Evolutionary conservation across 176 grass and related monocot species (phyloP).

Genomic region (Poa annua): DNA sequence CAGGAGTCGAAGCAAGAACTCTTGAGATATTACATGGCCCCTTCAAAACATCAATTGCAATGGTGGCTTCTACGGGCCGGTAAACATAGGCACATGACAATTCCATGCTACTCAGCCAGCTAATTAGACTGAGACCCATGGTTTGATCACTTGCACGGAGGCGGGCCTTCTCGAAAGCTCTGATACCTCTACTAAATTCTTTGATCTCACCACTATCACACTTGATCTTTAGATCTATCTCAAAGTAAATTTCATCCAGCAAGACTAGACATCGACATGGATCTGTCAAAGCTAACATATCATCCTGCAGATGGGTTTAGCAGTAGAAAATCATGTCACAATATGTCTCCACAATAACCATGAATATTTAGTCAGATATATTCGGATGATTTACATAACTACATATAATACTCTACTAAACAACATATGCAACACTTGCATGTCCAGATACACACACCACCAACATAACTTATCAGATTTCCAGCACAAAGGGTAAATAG

Average conservation of each 20-base stretch:
- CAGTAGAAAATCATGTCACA: background rate
- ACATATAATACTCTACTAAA: background rate
- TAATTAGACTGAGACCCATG: background rate
- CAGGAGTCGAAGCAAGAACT: background rate
- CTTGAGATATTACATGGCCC: background rate
- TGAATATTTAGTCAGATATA: background rate
- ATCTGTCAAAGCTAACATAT: background rate
- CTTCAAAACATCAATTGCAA: background rate
- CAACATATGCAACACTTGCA: background rate
- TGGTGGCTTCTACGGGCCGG: background rate
- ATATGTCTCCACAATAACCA: background rate
- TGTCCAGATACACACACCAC: background rate
- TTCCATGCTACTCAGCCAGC: background rate
- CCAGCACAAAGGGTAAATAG: background rate
- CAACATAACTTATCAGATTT: background rate
- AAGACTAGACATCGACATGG: background rate
- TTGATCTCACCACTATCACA: background rate
- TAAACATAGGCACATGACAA: background rate
- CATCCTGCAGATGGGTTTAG: background rate
- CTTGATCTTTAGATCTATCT: constrained; percentile 1
- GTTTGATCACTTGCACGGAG: background rate
- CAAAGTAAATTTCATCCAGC: background rate
- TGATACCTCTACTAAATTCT: background rate
- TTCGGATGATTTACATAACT: background rate
- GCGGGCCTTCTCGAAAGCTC: background rate